Evolutionary conservation across 2,329 filamentous ascomycete genomes (phyloP).

Genomic region (Aspergillus cejpii): DNA sequence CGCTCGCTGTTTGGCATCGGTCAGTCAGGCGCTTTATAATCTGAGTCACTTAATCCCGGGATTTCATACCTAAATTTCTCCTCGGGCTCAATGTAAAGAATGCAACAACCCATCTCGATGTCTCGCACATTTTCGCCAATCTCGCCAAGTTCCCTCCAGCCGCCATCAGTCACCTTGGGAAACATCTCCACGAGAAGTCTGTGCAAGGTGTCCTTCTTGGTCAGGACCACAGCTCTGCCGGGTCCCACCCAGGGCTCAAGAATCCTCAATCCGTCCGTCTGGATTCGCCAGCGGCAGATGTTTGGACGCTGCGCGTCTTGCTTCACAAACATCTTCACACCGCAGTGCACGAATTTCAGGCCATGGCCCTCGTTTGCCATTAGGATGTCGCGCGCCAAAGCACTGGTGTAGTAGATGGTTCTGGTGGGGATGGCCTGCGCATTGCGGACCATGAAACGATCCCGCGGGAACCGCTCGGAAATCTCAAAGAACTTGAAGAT

Average conservation of each 20-base stretch:
- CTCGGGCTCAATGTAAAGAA: slow-evolving; percentile 74
- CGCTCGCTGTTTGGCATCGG: slow-evolving; percentile 49
- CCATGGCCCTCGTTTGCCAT: slow-evolving; percentile 80
- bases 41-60: slow-evolving; percentile 9
- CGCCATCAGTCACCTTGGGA: slow-evolving; percentile 70
- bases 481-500: slow-evolving; percentile 83
- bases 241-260: slow-evolving; percentile 84
- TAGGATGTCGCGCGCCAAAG: slow-evolving; percentile 76
- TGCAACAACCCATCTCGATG: slow-evolving; percentile 84
- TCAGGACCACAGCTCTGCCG: slow-evolving; percentile 65
- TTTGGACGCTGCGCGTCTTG: slow-evolving; percentile 83
- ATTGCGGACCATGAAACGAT: slow-evolving; percentile 95
- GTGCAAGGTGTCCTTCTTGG: slow-evolving; percentile 70
- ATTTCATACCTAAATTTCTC: slow-evolving; percentile 48
- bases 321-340: slow-evolving; percentile 99
- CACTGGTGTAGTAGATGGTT: slow-evolving; percentile 93
- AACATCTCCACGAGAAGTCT: slow-evolving; percentile 94
- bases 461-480: slow-evolving; percentile 73
- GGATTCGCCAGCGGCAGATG: slow-evolving; percentile 89
- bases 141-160: slow-evolving; percentile 71
- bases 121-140: slow-evolving; percentile 76
- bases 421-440: slow-evolving; percentile 79
- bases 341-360: slow-evolving; percentile 92
- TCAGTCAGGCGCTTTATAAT: too few species aligned
- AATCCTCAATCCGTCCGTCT: slow-evolving; percentile 87